A percentile compares a stretch with the other conserved stretches of the same genome.
Evolutionary conservation across 129 eudicot genomes (phyloP).

Genomic region (Artemisia annua): DNA sequence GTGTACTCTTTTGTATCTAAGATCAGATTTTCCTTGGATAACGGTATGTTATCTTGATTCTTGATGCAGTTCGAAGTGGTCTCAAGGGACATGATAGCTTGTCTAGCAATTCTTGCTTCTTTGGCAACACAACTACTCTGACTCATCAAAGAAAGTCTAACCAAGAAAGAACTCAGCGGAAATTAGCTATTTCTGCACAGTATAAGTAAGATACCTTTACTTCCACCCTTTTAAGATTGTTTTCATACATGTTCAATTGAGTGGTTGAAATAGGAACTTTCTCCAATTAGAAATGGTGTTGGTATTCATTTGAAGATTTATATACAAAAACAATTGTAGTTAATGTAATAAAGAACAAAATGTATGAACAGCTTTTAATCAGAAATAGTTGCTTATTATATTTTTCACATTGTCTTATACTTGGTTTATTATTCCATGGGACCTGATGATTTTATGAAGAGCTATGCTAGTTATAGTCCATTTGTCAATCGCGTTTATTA

Average conservation of each 20-base stretch:
- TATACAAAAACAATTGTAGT: background rate
- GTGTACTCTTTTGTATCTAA: background rate
- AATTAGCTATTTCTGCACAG: slow-evolving; percentile 58
- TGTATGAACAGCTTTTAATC: background rate
- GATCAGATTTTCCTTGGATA: slow-evolving; percentile 9
- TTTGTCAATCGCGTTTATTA: too few relatives aligned
- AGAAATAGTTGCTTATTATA: background rate
- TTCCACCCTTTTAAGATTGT: background rate
- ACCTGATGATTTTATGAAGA: too few relatives aligned
- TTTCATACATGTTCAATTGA: background rate
- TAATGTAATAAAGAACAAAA: background rate
- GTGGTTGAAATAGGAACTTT: background rate
- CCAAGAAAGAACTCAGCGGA: slow-evolving; percentile 39
- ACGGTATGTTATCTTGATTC: slow-evolving; percentile 23
- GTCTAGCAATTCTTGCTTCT: slow-evolving; percentile 42
- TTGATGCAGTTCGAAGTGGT: slow-evolving; percentile 47
- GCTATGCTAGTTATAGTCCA: too few relatives aligned
- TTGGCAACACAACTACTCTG: slow-evolving; percentile 35
- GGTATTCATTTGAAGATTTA: background rate
- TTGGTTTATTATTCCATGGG: too few relatives aligned
- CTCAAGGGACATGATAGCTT: slow-evolving; percentile 39
- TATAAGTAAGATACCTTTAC: slow-evolving; percentile 44
- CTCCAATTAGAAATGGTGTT: background rate
- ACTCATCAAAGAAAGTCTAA: slow-evolving; percentile 39
- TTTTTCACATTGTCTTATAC: too few relatives aligned